Conservation (phyloP, 805 yeast genomes). For the Candida vaughaniae region DNA sequence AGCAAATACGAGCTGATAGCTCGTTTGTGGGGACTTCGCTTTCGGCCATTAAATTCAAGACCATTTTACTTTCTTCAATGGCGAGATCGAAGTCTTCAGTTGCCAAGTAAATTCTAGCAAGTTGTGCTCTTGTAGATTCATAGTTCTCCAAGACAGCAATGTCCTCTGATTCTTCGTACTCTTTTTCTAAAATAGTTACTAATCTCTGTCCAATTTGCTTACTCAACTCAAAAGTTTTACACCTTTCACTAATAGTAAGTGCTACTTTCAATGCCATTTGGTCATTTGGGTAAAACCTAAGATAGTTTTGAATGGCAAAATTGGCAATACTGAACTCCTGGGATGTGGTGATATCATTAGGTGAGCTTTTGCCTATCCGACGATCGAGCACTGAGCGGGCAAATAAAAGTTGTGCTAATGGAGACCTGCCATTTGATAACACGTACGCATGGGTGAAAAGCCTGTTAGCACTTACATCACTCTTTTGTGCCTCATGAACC, state of each 20-base stretch:
- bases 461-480: slow-evolving; percentile 48
- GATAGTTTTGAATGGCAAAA: slow-evolving; percentile 62
- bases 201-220: slow-evolving; percentile 45
- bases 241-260: slow-evolving; percentile 62
- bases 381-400: slow-evolving; percentile 57
- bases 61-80: slow-evolving; percentile 56
- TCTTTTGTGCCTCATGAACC: slow-evolving; percentile 49
- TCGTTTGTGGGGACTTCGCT: slow-evolving; percentile 35
- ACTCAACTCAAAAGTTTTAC: slow-evolving; percentile 61
- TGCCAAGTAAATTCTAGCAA: slow-evolving; percentile 73
- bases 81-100: slow-evolving; percentile 54
- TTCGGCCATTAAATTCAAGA: slow-evolving; percentile 52
- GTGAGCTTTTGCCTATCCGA: slow-evolving; percentile 36
- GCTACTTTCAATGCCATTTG: slow-evolving; percentile 56
- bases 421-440: slow-evolving; percentile 71
- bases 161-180: slow-evolving; percentile 57
- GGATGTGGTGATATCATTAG: slow-evolving; percentile 52
- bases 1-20: slow-evolving; percentile 62
- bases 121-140: slow-evolving; percentile 62
- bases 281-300: slow-evolving; percentile 62
- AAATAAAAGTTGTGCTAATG: slow-evolving; percentile 68
- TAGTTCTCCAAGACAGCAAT: slow-evolving; percentile 47
- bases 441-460: slow-evolving; percentile 77
- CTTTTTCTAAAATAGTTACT: slow-evolving; percentile 48
- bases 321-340: slow-evolving; percentile 69